These are phyloP conservation scores for Curvularia hawaiiensis DNA, from an alignment of 2,329 filamentous ascomycete genomes.

Conservation along the genomic window DNA sequence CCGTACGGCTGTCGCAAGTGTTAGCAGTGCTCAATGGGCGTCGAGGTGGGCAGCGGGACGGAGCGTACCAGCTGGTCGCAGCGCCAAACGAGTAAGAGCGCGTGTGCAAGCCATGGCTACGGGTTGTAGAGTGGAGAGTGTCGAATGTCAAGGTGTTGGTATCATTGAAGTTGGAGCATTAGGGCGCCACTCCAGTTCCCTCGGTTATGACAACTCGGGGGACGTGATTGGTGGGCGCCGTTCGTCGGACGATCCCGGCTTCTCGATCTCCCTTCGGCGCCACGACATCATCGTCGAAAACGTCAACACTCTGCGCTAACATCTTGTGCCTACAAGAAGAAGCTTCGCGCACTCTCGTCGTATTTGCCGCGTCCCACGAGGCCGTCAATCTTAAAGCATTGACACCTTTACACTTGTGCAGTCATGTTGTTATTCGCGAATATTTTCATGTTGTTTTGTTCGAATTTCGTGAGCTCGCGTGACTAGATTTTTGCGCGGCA, in stretches of 20 bases:
- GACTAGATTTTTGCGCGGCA: not conserved
- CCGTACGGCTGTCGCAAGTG: conserved; percentile 37
- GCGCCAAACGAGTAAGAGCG: conserved; percentile 46
- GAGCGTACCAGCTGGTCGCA: conserved; percentile 44
- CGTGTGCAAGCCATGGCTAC: conserved; percentile 47
- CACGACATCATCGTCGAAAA: conserved; percentile 21
- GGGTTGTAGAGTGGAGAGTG: conserved; percentile 33
- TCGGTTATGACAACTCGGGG: conserved; percentile 20
- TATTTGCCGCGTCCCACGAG: not conserved
- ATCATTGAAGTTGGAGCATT: conserved; percentile 29
- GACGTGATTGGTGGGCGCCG: conserved; percentile 12
- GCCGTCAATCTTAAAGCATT: not conserved
- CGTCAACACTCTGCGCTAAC: conserved; percentile 17
- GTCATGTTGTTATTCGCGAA: no score
- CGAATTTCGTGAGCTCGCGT: conserved; percentile 9
- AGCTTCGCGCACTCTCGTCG: not conserved
- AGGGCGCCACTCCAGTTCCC: conserved; percentile 21
- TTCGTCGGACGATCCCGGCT: conserved; percentile 23
- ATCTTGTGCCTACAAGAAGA: conserved; percentile 9
- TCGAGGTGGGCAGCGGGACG: conserved; percentile 2
- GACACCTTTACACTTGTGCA: not conserved
- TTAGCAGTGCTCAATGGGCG: conserved; percentile 36
- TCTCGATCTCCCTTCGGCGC: conserved; percentile 11
- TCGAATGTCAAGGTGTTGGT: conserved; percentile 31
- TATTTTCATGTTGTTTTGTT: not conserved